phyloP scores from a whole-genome alignment of 2,329 filamentous ascomycete species.

The Paraphaeosphaeria minitans region DNA sequence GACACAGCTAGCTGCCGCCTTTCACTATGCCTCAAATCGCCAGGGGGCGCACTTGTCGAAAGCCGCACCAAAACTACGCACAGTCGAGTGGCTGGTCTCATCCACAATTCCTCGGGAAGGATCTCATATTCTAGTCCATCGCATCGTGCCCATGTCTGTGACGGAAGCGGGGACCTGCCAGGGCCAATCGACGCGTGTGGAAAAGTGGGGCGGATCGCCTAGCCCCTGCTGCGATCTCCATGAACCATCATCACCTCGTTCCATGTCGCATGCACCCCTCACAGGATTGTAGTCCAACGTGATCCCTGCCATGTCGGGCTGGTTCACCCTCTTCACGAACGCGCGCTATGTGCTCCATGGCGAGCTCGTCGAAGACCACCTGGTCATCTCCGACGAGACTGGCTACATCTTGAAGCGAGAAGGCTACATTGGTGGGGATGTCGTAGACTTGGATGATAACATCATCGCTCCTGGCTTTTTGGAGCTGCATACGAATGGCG shows the following conservation, averaged over 20 bases:
- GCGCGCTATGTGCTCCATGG: constrained; percentile 52
- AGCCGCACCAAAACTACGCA: neutral
- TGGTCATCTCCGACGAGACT: constrained; percentile 53
- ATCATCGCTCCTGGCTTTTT: constrained; percentile 62
- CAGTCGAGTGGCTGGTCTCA: neutral
- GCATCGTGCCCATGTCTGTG: neutral
- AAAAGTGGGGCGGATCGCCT: neutral
- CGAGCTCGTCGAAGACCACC: constrained; percentile 50
- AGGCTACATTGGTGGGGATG: constrained; percentile 52
- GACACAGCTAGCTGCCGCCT: neutral
- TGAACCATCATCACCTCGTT: neutral
- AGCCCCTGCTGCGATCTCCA: constrained; percentile 2
- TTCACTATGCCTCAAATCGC: neutral
- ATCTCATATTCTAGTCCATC: no score
- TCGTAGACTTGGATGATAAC: constrained; percentile 54
- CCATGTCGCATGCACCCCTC: neutral
- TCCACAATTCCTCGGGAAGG: neutral
- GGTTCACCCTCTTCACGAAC: constrained; percentile 55
- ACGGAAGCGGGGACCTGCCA: neutral
- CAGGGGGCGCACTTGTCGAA: neutral
- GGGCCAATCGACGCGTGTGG: neutral
- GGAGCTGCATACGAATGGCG: constrained; percentile 61
- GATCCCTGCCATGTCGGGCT: constrained; percentile 43
- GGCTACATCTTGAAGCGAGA: constrained; percentile 51
- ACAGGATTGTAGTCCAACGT: neutral